Percentiles rank a stretch among this genome's conserved stretches.
Conservation (phyloP, 1,284 basidiomycete species). For the Quambalaria eucalypti region DNA sequence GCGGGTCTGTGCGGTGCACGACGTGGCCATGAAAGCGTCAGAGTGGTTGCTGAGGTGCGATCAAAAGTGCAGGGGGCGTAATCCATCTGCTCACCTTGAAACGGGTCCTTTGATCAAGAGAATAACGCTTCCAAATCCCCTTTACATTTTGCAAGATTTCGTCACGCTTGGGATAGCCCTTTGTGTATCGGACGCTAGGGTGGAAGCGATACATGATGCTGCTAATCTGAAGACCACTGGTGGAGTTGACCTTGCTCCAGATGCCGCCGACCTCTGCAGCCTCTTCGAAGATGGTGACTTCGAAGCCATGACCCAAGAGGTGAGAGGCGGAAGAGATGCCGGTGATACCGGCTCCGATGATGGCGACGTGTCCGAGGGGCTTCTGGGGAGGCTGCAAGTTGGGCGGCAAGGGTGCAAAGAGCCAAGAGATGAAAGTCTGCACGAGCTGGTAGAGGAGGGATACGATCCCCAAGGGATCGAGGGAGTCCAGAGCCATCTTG, state of each 20-base stretch:
- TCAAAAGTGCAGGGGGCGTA: neutral
- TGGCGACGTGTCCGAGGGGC: conserved; percentile 41
- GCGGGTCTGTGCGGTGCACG: too few species aligned
- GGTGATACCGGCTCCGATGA: conserved; percentile 47
- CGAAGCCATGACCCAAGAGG: conserved; percentile 42
- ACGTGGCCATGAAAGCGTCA: neutral
- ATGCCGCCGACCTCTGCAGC: conserved; percentile 51
- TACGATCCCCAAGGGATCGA: conserved; percentile 7
- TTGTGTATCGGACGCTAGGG: conserved; percentile 29
- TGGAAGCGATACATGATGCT: conserved; percentile 51
- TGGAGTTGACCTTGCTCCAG: conserved; percentile 58
- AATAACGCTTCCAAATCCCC: conserved; percentile 56
- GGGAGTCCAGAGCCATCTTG: too few species aligned
- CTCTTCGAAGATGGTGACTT: conserved; percentile 47
- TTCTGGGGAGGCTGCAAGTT: conserved; percentile 14
- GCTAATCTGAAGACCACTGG: conserved; percentile 59
- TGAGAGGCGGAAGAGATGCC: conserved; percentile 46
- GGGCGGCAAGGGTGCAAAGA: conserved; percentile 33
- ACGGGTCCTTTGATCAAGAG: conserved; percentile 53
- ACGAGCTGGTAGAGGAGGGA: conserved; percentile 29
- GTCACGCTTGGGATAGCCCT: conserved; percentile 53
- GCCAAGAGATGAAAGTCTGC: conserved; percentile 29
- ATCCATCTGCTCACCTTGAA: conserved; percentile 51
- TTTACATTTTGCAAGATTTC: conserved; percentile 57
- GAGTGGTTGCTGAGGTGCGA: neutral